phyloP scores from a whole-genome alignment of 495 filamentous ascomycete genomes.

The Aspergillus egyptiacus region DNA sequence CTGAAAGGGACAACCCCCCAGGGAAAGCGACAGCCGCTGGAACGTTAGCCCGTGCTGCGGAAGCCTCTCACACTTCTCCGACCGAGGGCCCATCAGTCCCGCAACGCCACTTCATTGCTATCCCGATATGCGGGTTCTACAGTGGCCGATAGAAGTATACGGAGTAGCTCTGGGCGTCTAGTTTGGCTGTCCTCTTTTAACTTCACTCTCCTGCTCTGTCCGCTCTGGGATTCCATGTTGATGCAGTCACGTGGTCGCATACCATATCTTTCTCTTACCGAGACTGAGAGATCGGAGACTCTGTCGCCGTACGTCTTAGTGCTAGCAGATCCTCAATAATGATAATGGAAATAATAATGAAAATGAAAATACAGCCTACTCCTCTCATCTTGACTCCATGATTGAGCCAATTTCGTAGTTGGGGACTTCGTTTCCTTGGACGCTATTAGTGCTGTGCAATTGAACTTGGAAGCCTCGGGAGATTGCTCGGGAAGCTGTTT shows the following conservation, averaged over 20 bases:
- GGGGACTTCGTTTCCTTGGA: neutral
- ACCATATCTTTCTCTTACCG: too few relatives aligned
- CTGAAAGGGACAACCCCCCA: neutral
- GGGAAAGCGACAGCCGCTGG: too few relatives aligned
- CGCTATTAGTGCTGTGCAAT: neutral
- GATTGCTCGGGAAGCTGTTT: neutral
- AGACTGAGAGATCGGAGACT: too few relatives aligned
- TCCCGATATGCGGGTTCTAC: neutral
- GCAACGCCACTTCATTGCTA: neutral
- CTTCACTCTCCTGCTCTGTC: neutral
- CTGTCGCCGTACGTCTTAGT: neutral
- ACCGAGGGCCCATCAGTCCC: neutral
- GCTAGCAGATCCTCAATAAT: constrained; percentile 1
- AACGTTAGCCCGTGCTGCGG: neutral
- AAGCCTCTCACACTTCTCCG: constrained; percentile 1
- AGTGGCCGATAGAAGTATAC: too few relatives aligned
- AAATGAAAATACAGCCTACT: neutral
- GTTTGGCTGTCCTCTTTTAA: too few relatives aligned
- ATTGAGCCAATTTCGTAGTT: neutral
- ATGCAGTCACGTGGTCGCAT: neutral
- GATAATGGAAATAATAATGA: too few relatives aligned
- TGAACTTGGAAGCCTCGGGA: constrained; percentile 2
- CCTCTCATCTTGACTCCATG: neutral
- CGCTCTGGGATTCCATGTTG: neutral
- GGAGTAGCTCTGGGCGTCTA: too few relatives aligned